Base-by-base conservation (phyloP, 768 basidiomycete genomes). In the Inosperma sp. region DNA sequence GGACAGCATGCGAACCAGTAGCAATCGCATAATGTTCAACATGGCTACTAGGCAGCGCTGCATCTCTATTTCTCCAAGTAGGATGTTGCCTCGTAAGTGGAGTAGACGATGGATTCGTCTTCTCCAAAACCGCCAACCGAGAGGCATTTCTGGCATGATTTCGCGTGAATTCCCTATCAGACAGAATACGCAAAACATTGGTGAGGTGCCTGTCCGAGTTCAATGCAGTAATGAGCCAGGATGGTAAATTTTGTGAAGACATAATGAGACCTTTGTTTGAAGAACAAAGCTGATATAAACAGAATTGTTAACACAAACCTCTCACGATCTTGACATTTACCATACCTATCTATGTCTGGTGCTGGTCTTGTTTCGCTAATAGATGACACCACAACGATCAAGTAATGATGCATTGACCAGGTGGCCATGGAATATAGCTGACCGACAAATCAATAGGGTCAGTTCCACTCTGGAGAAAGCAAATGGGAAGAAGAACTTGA, bases 381-480 rank as follows among this genome's bases (percentile, higher is more conserved):
- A 40, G 68, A 65, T 39, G 48, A 66, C 34, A 68, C 71, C 39
- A 80, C 77, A 4, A 66, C 65, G 21, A 73, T 84, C 62, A 83
- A 80, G 83, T 82, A 53, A 40, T 70, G 68, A 36, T 33, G 25
- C 25, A 48, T 12, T 33, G n/a, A 31, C 7, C 22, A 0, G 12
- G 6, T 25, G 34, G 7, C 14, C 8, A 27, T n/a, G n/a, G n/a
- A 4, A 22, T 17, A 26, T 36, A 21, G 6, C 12, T 27, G 10
- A 9, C 41, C 45, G n/a, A 44, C 25, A 19, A 13, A 14, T 21
- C 19, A 25, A 23, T 55, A 90, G 88, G 73, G 88, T 90, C 59
- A 89, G 86, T 66, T 89, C 88, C 27, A 82, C 83, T 4, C 70
- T 89, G 12, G 84, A 89, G 63, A 89, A 85, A 65, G 77, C 82